Evolutionary conservation across 495 filamentous ascomycete genomes (phyloP), one percentile per base, ranked within the genome.

Genomic region (Cercophora sp.): DNA sequence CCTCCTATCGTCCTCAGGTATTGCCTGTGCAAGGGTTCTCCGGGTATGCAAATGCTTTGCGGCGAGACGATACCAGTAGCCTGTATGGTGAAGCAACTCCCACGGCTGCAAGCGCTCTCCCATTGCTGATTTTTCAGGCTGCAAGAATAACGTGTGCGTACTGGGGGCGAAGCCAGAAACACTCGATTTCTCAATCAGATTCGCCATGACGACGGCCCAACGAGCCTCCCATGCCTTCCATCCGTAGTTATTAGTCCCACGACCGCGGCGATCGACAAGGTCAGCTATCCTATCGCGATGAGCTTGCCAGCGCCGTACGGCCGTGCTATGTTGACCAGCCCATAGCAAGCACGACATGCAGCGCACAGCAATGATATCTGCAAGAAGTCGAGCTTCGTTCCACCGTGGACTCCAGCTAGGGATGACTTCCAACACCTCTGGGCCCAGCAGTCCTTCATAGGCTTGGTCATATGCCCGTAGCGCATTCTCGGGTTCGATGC

Each of bases 191-290:
- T 83, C 79, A n/a, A 92, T 84, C 20, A 91, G 68, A 54, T 91
- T 76, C 1, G 85, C 86, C 88, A 95, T 92, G 4, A 89, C 74
- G 51, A 78, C 81, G 15, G 85, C 82, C 89, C 89, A 95, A 48
- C 85, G 78, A 18, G 89, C 80, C 64, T 92, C 84, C 89, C 89
- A 95, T 2, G 89, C 88, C 59, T 88, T 80, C 88, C 88, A 95
- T 6, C 86, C 86, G 66, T 92, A 93, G 53, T 86, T 89, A 27
- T 78, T 78, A 11, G 89, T 85, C 4, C 91, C 91, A 47, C 87
- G 88, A 1, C 89, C 91, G 51, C 85, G 82, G 20, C 88, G 81
- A 54, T 95, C 87, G 11, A 96, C 68, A 19, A 96, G 75, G 59
- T 86, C 85, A 32, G 77, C 73, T 54, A 89, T 82, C 56, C 82